Percentiles rank a stretch among this genome's conserved stretches.
phyloP scores from a whole-genome alignment of 2,329 filamentous ascomycete species.

The Diaporthe longicolla region DNA sequence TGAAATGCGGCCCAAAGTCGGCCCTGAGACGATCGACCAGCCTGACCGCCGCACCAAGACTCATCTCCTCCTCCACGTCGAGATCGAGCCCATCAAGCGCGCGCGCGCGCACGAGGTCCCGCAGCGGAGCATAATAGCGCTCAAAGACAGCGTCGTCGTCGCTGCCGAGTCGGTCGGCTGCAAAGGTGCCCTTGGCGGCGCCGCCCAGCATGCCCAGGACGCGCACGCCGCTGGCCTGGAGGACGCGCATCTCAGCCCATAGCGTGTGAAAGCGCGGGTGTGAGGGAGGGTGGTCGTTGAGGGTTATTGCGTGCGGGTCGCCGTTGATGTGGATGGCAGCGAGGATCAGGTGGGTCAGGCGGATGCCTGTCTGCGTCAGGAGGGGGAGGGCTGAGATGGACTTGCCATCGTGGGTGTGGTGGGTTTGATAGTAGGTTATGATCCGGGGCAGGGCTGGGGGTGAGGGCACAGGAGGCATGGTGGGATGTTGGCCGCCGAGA shows the following conservation, averaged over 20 bases:
- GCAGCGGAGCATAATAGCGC: constrained; percentile 76
- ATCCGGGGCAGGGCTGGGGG: constrained; percentile 48
- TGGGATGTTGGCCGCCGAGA: neutral
- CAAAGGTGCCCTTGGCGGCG: constrained; percentile 79
- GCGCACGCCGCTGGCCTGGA: constrained; percentile 79
- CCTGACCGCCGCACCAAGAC: constrained; percentile 72
- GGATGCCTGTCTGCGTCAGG: constrained; percentile 54
- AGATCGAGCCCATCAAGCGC: constrained; percentile 77
- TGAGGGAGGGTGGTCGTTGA: constrained; percentile 81
- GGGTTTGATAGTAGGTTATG: constrained; percentile 59
- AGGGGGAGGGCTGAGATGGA: constrained; percentile 59
- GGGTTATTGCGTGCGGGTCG: constrained; percentile 73
- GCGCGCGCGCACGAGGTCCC: constrained; percentile 70
- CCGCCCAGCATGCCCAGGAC: constrained; percentile 88
- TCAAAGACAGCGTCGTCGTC: constrained; percentile 71
- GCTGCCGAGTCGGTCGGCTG: constrained; percentile 64
- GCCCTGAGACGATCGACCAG: constrained; percentile 74
- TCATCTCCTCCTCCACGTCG: constrained; percentile 82
- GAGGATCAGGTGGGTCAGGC: constrained; percentile 80
- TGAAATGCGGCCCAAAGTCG: constrained; percentile 76
- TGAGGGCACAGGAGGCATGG: constrained; percentile 50
- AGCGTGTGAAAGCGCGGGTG: constrained; percentile 74
- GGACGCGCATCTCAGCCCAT: constrained; percentile 78
- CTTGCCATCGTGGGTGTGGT: constrained; percentile 54
- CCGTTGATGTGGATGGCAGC: constrained; percentile 85